These are phyloP conservation scores for Fusarium annulatum DNA, from an alignment of 2,329 filamentous ascomycete genomes.

Conservation along the genomic window DNA sequence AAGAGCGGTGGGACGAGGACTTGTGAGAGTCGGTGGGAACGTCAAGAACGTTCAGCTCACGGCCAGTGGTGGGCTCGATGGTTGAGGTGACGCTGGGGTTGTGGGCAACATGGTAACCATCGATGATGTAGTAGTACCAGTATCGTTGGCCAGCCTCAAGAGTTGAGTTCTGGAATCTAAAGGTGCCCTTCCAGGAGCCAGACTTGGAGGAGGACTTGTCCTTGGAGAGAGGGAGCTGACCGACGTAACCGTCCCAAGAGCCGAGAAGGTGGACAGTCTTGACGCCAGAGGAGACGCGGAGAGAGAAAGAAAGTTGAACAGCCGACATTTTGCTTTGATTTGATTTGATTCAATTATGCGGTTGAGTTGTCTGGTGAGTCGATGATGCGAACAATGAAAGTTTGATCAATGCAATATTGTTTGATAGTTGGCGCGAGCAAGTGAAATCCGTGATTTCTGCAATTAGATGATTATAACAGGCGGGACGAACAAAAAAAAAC, in stretches of 20 bases:
- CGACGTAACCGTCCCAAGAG: conserved; percentile 97
- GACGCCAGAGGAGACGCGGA: conserved; percentile 94
- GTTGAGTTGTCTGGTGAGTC: conserved; percentile 45
- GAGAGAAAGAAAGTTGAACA: conserved; percentile 93
- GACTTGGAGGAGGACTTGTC: conserved; percentile 85
- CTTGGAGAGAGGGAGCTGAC: conserved; percentile 93
- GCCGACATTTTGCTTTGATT: conserved; percentile 76
- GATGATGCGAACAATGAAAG: conserved; percentile 42
- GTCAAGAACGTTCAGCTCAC: conserved; percentile 97
- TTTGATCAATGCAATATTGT: conserved; percentile 36
- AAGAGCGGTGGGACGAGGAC: conserved; percentile 54
- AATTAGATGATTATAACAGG: conserved; percentile 55
- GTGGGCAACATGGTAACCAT: conserved; percentile 97
- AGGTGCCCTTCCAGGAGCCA: conserved; percentile 94
- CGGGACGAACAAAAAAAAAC: conserved; percentile 18
- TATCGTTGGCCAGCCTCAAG: conserved; percentile 91
- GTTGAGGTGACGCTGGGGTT: conserved; percentile 91
- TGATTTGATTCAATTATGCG: conserved; percentile 50
- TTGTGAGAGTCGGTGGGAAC: conserved; percentile 70
- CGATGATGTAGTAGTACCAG: conserved; percentile 99
- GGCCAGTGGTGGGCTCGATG: conserved; percentile 95
- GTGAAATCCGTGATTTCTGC: conserved; percentile 64
- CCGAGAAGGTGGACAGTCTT: conserved; percentile 98
- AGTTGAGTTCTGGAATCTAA: conserved; percentile 90
- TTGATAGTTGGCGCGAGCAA: conserved; percentile 61